Conservation (phyloP, 1,139 yeast genomes). For the Tardiomyces depauwii region DNA sequence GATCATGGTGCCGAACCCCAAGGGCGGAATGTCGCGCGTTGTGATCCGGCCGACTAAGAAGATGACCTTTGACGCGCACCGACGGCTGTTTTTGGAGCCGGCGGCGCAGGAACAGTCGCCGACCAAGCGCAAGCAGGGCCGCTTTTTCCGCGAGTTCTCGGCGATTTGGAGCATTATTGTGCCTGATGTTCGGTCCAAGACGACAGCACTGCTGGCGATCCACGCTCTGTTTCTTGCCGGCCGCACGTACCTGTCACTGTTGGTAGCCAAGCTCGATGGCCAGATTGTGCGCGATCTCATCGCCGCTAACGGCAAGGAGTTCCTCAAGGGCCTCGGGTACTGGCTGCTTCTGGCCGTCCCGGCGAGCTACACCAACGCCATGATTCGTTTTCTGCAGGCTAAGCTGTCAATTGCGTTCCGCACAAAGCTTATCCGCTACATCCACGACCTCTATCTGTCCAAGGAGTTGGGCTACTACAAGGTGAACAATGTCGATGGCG, state of each 20-base stretch:
- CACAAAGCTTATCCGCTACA: constrained; percentile 71
- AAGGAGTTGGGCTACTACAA: constrained; percentile 75
- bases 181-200: constrained; percentile 60
- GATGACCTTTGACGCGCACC: constrained; percentile 59
- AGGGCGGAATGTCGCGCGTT: constrained; percentile 36
- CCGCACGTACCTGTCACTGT: constrained; percentile 77
- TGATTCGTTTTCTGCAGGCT: constrained; percentile 71
- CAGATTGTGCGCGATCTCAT: constrained; percentile 84
- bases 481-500: constrained; percentile 32
- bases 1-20: constrained; percentile 13
- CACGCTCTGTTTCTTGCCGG: constrained; percentile 69
- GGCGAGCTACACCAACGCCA: constrained; percentile 86
- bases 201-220: constrained; percentile 51
- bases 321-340: constrained; percentile 63
- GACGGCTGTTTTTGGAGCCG: constrained; percentile 46
- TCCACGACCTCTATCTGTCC: constrained; percentile 84
- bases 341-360: constrained; percentile 92
- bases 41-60: constrained; percentile 47
- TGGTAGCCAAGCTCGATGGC: constrained; percentile 86
- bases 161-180: constrained; percentile 77
- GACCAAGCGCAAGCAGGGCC: constrained; percentile 27
- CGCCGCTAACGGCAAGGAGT: constrained; percentile 68
- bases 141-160: constrained; percentile 58
- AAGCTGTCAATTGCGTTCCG: constrained; percentile 75
- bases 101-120: constrained; percentile 16